Evolutionary conservation across 768 basidiomycete genomes (phyloP).

Genomic region (Trametes elegans): DNA sequence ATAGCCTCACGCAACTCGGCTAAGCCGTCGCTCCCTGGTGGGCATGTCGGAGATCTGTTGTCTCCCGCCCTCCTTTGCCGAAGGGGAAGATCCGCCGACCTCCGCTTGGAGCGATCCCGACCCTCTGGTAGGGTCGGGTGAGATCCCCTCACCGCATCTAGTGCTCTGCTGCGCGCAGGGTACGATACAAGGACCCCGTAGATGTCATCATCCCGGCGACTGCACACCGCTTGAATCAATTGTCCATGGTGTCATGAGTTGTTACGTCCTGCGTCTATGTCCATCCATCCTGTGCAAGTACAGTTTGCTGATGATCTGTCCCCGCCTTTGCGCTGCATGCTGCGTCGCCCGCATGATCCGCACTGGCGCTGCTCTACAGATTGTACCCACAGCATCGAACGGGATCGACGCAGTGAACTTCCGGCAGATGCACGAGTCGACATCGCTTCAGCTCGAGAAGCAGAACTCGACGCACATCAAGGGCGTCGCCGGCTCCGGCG

Average conservation of each 20-base stretch:
- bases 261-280: constrained; percentile 22
- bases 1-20: constrained; percentile 15
- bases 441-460: constrained; percentile 82
- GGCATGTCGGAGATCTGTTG: constrained; percentile 16
- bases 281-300: constrained; percentile 2
- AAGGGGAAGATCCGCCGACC: constrained; percentile 14
- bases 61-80: constrained; percentile 8
- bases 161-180: constrained; percentile 2
- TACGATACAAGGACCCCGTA: neutral
- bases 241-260: neutral
- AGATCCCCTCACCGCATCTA: constrained; percentile 11
- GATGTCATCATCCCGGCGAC: constrained; percentile 14
- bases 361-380: constrained; percentile 43
- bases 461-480: constrained; percentile 30
- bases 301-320: constrained; percentile 23
- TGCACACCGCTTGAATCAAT: neutral
- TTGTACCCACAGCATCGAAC: constrained; percentile 74
- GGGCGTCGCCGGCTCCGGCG: constrained; percentile 35
- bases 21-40: constrained; percentile 4
- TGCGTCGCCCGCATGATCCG: neutral
- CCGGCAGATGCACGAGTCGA: constrained; percentile 86
- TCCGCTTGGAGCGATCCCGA: constrained; percentile 9
- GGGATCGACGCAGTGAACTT: constrained; percentile 87
- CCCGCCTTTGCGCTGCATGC: constrained; percentile 8
- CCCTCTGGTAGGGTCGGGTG: neutral